Conservation (phyloP, 352 stramenopile genomes). For the Phytopythium ostracodes region DNA sequence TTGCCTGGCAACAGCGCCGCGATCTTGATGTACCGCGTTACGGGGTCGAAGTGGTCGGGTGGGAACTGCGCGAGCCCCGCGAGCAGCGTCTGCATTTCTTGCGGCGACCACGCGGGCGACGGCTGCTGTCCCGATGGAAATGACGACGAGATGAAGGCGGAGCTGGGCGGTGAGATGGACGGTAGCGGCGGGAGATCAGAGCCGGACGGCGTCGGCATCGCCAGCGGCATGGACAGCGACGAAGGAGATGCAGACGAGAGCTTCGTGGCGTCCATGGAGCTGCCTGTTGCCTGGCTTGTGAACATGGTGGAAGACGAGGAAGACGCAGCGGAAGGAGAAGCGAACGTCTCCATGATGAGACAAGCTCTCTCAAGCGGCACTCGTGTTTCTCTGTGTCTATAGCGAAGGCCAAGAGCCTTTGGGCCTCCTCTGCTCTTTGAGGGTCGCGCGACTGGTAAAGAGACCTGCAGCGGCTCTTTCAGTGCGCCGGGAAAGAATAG, state of each 20-base stretch:
- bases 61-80: slow-evolving; percentile 52
- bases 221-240: slow-evolving; percentile 11
- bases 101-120: slow-evolving; percentile 44
- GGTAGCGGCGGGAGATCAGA: slow-evolving; percentile 19
- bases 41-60: slow-evolving; percentile 59
- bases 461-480: background rate
- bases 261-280: background rate
- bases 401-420: background rate
- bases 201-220: slow-evolving; percentile 12
- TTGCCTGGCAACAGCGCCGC: slow-evolving; percentile 61
- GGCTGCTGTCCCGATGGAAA: slow-evolving; percentile 1
- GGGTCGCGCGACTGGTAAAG: slow-evolving; percentile 1
- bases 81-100: slow-evolving; percentile 68
- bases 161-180: slow-evolving; percentile 42
- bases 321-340: background rate
- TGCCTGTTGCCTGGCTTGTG: background rate
- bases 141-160: background rate
- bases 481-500: background rate
- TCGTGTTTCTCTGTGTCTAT: background rate
- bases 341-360: slow-evolving; percentile 1
- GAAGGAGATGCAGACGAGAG: background rate
- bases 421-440: background rate
- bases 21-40: slow-evolving; percentile 85
- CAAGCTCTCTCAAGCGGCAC: background rate
- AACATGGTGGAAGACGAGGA: background rate